phyloP scores from a whole-genome alignment of 768 basidiomycete genomes.

The Podaxis rugospora region DNA sequence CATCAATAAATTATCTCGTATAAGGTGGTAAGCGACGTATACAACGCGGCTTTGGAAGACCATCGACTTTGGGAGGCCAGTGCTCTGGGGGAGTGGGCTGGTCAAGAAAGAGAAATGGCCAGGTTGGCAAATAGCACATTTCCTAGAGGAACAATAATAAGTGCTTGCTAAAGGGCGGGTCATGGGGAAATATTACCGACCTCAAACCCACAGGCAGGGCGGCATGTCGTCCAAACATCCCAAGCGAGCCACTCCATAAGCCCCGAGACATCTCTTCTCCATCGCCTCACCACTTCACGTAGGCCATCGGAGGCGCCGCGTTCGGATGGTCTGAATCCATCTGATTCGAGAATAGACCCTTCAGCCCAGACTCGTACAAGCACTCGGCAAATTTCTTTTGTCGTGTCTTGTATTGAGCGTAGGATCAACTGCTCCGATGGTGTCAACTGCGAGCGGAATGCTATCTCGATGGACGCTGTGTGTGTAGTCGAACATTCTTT shows the following conservation, averaged over 20 bases:
- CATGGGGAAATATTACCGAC: slow-evolving; percentile 22
- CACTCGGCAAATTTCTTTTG: neutral
- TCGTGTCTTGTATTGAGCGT: neutral
- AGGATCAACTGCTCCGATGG: neutral
- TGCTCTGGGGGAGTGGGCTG: neutral
- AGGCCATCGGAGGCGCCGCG: neutral
- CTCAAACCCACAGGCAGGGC: slow-evolving; percentile 39
- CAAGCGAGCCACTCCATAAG: slow-evolving; percentile 52
- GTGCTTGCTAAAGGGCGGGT: neutral
- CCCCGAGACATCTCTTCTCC: slow-evolving; percentile 40
- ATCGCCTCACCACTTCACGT: slow-evolving; percentile 30
- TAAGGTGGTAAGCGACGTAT: neutral
- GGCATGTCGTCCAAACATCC: slow-evolving; percentile 45
- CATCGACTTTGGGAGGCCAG: neutral
- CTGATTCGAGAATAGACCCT: neutral
- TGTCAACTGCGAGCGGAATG: neutral
- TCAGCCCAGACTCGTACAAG: neutral
- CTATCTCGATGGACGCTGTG: neutral
- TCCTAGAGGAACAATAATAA: slow-evolving; percentile 23
- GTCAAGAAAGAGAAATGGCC: slow-evolving; percentile 29
- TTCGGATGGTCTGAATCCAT: neutral
- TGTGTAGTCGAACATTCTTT: neutral
- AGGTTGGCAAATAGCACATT: slow-evolving; percentile 40
- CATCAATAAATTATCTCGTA: neutral
- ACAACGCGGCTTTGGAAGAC: neutral